A percentile compares a stretch with the other conserved stretches of the same genome.
Evolutionary conservation across 2,329 filamentous ascomycete species (phyloP).

Genomic region (Exophiala xenobiotica): DNA sequence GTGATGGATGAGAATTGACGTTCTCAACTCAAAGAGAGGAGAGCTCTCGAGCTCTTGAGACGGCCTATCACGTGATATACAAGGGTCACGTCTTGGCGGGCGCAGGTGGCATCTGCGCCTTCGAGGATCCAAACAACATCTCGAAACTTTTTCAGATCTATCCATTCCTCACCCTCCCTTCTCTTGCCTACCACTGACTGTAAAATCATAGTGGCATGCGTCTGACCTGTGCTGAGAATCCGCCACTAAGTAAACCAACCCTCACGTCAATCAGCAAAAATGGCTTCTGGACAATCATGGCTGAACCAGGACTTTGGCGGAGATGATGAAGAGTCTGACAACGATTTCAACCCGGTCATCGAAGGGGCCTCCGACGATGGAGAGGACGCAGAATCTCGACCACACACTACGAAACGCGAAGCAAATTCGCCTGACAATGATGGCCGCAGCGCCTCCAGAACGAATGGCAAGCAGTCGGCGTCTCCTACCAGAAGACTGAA

Average conservation of each 20-base stretch:
- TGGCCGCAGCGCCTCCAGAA: conserved; percentile 1
- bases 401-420: conserved; percentile 24
- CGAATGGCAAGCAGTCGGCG: conserved; percentile 16
- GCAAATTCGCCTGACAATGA: conserved; percentile 24
- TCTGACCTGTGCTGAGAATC: too few species aligned
- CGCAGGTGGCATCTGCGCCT: background rate
- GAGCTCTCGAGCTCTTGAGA: too few species aligned
- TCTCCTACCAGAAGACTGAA: conserved; percentile 18
- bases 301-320: conserved; percentile 51
- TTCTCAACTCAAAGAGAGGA: too few species aligned
- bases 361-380: conserved; percentile 73
- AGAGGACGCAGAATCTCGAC: conserved; percentile 38
- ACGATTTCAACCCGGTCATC: conserved; percentile 83
- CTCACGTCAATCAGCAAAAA: background rate
- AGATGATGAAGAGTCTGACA: conserved; percentile 66
- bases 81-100: background rate
- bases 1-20: too few species aligned
- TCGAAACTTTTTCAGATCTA: background rate
- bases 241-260: too few species aligned
- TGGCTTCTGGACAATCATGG: conserved; percentile 42
- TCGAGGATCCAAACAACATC: background rate
- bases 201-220: too few species aligned
- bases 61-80: background rate
- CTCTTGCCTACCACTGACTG: too few species aligned
- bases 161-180: too few species aligned